phyloP scores from a whole-genome alignment of 1,139 yeast species.

The Pneumocystis wakefieldiae region DNA sequence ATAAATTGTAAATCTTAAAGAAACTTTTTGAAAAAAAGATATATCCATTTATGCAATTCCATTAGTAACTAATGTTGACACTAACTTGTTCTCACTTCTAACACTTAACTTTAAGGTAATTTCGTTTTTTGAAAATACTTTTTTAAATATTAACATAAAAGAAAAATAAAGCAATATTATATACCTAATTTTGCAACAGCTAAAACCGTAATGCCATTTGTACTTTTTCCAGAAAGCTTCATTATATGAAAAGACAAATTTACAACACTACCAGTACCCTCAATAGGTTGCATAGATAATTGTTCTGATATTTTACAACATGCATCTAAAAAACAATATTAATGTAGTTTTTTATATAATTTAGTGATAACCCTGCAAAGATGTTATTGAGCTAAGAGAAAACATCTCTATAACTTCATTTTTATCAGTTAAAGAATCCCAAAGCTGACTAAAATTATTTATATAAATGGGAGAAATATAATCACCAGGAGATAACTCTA shows the following conservation, averaged over 20 bases:
- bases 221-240: slow-evolving; percentile 71
- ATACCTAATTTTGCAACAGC: slow-evolving; percentile 15
- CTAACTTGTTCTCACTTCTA: background rate
- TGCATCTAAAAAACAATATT: slow-evolving; percentile 30
- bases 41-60: background rate
- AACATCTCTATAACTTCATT: slow-evolving; percentile 47
- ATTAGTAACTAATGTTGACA: background rate
- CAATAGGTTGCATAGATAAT: slow-evolving; percentile 57
- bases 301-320: slow-evolving; percentile 30
- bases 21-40: background rate
- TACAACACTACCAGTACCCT: slow-evolving; percentile 56
- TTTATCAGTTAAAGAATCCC: slow-evolving; percentile 47
- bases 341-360: background rate
- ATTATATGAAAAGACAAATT: slow-evolving; percentile 48
- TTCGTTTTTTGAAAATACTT: background rate
- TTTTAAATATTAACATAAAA: background rate
- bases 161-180: background rate
- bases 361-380: slow-evolving; percentile 19
- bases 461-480: slow-evolving; percentile 64
- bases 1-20: background rate
- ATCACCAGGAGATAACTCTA: slow-evolving; percentile 67
- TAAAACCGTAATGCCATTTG: slow-evolving; percentile 57
- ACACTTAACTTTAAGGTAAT: background rate
- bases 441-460: slow-evolving; percentile 58
- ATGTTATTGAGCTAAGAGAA: slow-evolving; percentile 32